Evolutionary conservation across 108 stramenopile genomes (phyloP).

Genomic region (Cyclotella choctawhatcheeana): DNA sequence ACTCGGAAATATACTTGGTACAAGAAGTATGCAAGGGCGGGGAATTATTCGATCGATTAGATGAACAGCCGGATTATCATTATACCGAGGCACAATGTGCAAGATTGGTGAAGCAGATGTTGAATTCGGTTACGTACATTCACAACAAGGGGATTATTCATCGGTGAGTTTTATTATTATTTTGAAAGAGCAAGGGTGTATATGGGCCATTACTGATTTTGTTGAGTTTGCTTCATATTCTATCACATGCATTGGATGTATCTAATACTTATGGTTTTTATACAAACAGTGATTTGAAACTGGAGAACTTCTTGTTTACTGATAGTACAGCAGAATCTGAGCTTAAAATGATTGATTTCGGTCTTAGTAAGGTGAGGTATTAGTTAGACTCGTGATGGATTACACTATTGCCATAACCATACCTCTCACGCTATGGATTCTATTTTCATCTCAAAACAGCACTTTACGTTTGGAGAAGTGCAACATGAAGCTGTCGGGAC

Average conservation of each 20-base stretch:
- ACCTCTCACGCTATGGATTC: no score
- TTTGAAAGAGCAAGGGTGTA: conserved; percentile 27
- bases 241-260: no score
- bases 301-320: conserved; percentile 94
- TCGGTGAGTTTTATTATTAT: no score
- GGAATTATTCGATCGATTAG: conserved; percentile 93
- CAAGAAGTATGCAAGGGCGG: conserved; percentile 96
- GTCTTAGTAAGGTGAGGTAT: conserved; percentile 76
- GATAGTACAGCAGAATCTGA: conserved; percentile 61
- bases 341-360: conserved; percentile 98
- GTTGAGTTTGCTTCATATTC: no score
- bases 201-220: conserved; percentile 1
- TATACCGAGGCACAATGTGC: conserved; percentile 94
- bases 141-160: conserved; percentile 94
- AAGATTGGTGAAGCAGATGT: conserved; percentile 88
- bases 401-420: not conserved
- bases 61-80: conserved; percentile 90
- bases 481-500: conserved; percentile 91
- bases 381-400: no score
- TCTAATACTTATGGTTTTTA: not conserved
- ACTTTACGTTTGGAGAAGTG: conserved; percentile 87
- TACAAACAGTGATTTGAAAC: conserved; percentile 70
- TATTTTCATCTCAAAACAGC: conserved; percentile 15
- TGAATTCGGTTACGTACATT: conserved; percentile 89
- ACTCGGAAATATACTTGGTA: conserved; percentile 88